Percentiles rank a stretch among this genome's conserved stretches.
phyloP scores from a whole-genome alignment of 768 basidiomycete species.

The Lanmaoa pseudosensibilis region DNA sequence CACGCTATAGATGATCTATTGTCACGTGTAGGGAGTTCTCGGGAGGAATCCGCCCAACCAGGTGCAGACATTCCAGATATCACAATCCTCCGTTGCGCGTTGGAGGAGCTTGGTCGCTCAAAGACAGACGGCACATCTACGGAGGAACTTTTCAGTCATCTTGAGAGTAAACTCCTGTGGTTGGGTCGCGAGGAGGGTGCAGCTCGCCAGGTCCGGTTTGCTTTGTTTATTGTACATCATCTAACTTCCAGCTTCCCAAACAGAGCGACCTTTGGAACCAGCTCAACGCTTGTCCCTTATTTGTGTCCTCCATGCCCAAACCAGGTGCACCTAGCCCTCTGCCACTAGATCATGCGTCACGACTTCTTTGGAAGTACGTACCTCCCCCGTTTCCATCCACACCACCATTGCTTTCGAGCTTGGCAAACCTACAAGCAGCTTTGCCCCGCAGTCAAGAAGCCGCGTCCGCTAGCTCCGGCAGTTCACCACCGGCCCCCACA shows the following conservation, averaged over 20 bases:
- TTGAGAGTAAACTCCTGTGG: slow-evolving; percentile 62
- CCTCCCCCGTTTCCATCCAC: slow-evolving; percentile 29
- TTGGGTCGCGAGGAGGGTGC: slow-evolving; percentile 51
- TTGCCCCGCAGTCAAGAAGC: slow-evolving; percentile 22
- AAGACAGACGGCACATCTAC: slow-evolving; percentile 47
- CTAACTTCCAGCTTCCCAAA: background rate
- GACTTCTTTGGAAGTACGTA: slow-evolving; percentile 40
- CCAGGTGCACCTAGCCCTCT: slow-evolving; percentile 1
- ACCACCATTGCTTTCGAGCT: slow-evolving; percentile 29
- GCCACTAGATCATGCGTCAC: slow-evolving; percentile 22
- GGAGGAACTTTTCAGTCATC: slow-evolving; percentile 56
- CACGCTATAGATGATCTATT: slow-evolving; percentile 44
- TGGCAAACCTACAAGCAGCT: slow-evolving; percentile 20
- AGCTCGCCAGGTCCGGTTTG: slow-evolving; percentile 50
- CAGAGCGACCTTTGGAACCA: slow-evolving; percentile 61
- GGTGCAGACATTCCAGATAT: slow-evolving; percentile 43
- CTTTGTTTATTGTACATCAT: background rate
- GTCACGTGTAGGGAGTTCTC: slow-evolving; percentile 9
- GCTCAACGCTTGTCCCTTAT: slow-evolving; percentile 50
- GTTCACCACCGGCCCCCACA: slow-evolving; percentile 7
- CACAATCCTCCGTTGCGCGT: slow-evolving; percentile 62
- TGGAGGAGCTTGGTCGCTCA: slow-evolving; percentile 47
- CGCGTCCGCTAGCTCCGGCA: slow-evolving; percentile 11
- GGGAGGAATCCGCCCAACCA: slow-evolving; percentile 15
- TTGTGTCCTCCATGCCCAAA: slow-evolving; percentile 38